Evolutionary conservation across 176 grass and related monocot species (phyloP).

Genomic region (Otatea glauca): DNA sequence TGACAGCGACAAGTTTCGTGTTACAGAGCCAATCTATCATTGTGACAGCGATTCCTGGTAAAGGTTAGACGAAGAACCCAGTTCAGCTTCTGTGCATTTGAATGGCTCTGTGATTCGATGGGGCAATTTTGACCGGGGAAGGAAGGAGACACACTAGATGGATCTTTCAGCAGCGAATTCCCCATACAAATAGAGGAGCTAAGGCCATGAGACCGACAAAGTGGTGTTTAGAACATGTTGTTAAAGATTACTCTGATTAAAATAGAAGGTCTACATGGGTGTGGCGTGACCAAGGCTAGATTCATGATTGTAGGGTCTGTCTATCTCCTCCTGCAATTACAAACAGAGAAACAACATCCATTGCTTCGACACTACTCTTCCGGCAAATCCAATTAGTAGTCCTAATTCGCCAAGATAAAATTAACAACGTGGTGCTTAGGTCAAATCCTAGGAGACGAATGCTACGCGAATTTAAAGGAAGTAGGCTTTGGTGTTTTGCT

Average conservation of each 20-base stretch:
- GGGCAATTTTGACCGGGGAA: constrained; percentile 50
- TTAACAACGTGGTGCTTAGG: neutral
- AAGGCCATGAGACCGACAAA: constrained; percentile 57
- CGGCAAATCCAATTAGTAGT: constrained; percentile 15
- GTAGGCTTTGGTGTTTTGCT: constrained; percentile 32
- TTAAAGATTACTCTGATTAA: constrained; percentile 8
- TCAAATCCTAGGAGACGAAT: constrained; percentile 41
- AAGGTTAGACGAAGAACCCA: too few species aligned
- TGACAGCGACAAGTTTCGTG: neutral
- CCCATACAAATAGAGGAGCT: too few species aligned
- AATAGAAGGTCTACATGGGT: neutral
- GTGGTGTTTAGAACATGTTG: constrained; percentile 54
- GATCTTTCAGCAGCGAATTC: too few species aligned
- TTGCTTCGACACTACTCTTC: constrained; percentile 51
- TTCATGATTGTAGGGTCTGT: constrained; percentile 28
- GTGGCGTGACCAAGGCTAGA: constrained; percentile 18
- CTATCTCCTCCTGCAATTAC: neutral
- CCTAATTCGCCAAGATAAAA: neutral
- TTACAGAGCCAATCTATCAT: neutral
- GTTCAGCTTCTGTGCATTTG: constrained; percentile 5
- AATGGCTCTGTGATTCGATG: neutral
- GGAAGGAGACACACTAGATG: too few species aligned
- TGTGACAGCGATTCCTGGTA: accelerated
- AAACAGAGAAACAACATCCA: constrained; percentile 49
- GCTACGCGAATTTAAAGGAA: neutral